Percentiles rank a stretch among this genome's conserved stretches.
Conservation (phyloP, 495 filamentous ascomycete genomes). For the Penicillium desertorum region DNA sequence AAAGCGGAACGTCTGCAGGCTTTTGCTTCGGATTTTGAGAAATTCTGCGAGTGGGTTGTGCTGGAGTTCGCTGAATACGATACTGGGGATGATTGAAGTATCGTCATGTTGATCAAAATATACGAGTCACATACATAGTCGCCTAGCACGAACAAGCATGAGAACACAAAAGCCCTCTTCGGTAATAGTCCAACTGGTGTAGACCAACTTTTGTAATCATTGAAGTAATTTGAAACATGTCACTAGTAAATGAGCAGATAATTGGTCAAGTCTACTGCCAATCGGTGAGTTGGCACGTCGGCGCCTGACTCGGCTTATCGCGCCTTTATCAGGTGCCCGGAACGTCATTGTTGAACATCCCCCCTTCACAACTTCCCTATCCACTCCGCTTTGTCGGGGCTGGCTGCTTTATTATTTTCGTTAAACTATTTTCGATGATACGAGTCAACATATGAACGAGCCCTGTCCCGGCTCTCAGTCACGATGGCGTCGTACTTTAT, state of each 20-base stretch:
- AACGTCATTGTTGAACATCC: constrained; percentile 28
- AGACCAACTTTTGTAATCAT: not conserved
- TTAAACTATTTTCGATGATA: constrained; percentile 27
- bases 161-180: not conserved
- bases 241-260: not conserved
- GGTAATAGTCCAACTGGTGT: not conserved
- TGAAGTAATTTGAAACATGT: not conserved
- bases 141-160: not conserved
- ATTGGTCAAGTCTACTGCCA: not conserved
- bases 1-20: constrained; percentile 71
- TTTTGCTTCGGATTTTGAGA: constrained; percentile 80
- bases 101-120: not conserved
- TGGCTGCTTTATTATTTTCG: not conserved
- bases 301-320: constrained; percentile 42
- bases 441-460: constrained; percentile 28
- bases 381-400: constrained; percentile 12
- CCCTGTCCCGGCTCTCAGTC: constrained; percentile 34
- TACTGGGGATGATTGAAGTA: constrained; percentile 34
- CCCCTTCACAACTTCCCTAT: constrained; percentile 14
- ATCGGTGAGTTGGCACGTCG: constrained; percentile 18
- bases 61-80: constrained; percentile 69
- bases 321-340: constrained; percentile 34
- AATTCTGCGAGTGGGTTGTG: constrained; percentile 89
- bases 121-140: constrained; percentile 1
- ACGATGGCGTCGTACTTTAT: constrained; percentile 58